These are phyloP conservation scores for Volvox reticuliferus DNA, from an alignment of 139 green algal species.

Conservation along the genomic window DNA sequence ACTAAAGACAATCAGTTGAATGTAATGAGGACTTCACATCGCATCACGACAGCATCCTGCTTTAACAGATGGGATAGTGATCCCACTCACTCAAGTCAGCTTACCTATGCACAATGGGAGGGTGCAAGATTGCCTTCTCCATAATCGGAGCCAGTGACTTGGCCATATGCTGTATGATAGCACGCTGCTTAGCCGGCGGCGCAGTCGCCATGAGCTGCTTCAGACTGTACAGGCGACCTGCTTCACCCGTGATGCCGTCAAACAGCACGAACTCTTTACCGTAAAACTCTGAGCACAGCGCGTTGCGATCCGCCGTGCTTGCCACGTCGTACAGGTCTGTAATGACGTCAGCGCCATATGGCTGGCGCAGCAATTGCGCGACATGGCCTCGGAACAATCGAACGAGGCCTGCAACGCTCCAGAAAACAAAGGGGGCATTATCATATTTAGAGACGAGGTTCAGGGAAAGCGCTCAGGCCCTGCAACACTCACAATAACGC, in stretches of 20 bases:
- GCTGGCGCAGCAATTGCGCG: conserved; percentile 88
- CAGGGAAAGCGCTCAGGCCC: no score
- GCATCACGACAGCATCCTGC: no score
- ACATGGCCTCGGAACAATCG: conserved; percentile 78
- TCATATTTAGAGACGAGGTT: no score
- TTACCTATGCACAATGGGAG: conserved; percentile 82
- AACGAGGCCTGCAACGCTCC: conserved; percentile 79
- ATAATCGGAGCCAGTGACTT: conserved; percentile 74
- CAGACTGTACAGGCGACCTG: conserved; percentile 64
- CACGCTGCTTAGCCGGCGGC: conserved; percentile 63
- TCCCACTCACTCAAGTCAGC: no score
- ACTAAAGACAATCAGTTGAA: no score
- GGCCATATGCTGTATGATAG: conserved; percentile 78
- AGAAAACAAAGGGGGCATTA: no score
- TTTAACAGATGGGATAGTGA: no score
- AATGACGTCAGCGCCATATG: conserved; percentile 83
- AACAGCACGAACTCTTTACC: conserved; percentile 87
- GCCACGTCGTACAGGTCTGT: conserved; percentile 83
- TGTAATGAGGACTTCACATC: no score
- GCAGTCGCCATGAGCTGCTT: conserved; percentile 63
- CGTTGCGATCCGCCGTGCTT: conserved; percentile 66
- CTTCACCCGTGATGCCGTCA: conserved; percentile 56
- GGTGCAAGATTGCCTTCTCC: conserved; percentile 93
- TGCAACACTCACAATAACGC: no score
- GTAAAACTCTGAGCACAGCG: conserved; percentile 87